These are phyloP conservation scores for Phialophora tarda DNA, from an alignment of 2,329 filamentous ascomycete genomes.

Conservation along the genomic window DNA sequence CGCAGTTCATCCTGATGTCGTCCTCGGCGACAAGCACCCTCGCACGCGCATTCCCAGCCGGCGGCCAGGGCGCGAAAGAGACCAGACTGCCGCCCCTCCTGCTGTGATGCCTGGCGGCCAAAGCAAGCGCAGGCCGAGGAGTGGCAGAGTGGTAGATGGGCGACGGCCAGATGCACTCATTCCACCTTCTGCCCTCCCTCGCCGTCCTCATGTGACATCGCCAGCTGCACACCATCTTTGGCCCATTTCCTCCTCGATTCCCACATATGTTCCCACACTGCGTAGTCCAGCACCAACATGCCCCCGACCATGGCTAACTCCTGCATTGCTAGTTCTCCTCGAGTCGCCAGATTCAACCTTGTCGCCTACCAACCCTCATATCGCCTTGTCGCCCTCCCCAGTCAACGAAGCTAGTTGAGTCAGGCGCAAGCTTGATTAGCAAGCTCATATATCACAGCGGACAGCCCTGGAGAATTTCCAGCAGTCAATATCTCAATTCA, in stretches of 20 bases:
- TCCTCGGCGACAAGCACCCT: background rate
- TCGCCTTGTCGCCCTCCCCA: conserved; percentile 34
- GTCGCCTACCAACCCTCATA: conserved; percentile 33
- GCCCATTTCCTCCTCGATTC: conserved; percentile 9
- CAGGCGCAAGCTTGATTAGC: conserved; percentile 24
- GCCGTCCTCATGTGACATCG: conserved; percentile 34
- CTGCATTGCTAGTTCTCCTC: conserved; percentile 11
- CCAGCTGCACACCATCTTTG: conserved; percentile 30
- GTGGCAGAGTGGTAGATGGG: conserved; percentile 5
- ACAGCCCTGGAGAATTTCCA: background rate
- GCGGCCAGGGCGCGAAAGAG: background rate
- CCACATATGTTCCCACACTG: conserved; percentile 7
- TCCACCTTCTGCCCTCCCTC: conserved; percentile 14
- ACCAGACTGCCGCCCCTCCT: background rate
- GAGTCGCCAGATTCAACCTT: conserved; percentile 23
- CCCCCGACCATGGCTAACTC: conserved; percentile 32
- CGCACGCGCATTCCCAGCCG: background rate
- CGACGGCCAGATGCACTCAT: conserved; percentile 7
- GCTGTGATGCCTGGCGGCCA: conserved; percentile 10
- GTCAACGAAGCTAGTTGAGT: background rate
- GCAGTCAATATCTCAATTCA: conserved; percentile 6
- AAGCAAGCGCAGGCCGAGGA: background rate
- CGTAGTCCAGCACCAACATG: background rate
- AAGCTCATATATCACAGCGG: conserved; percentile 1
- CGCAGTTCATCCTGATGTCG: conserved; percentile 22